Evolutionary conservation across 192 early-diverging fungal genomes (phyloP), one percentile per base, ranked within the genome.

Genomic region (Oehlia diaphana): DNA sequence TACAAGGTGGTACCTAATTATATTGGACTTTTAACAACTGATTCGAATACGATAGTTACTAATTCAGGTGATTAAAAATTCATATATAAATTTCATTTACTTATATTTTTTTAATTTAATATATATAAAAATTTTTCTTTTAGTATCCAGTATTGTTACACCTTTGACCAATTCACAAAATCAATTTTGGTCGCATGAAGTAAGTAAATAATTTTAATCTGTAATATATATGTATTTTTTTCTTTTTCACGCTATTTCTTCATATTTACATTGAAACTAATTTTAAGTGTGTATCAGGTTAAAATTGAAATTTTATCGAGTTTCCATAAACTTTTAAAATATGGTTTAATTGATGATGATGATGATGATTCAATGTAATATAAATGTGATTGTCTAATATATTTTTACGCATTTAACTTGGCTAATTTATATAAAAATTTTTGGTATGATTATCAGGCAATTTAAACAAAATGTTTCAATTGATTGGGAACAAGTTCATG

Each of bases 1-100:
- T 37, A 28, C 9, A 73, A 91, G 91, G 83, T 93, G 8, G 77
- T 90, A n/a, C 87, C 87, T 37, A 93, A 92, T 74, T 93, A 89
- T 74, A 79, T 92, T 9, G 89, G 87, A 16, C 65, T 92, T 61
- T 79, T 93, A 47, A 81, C 88, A 1, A 85, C 87, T 0, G 86
- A 90, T 50, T 84, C 89, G n/a, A 90, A 82, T n/a, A 47, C 44
- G 44, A 47, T 47, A 47, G 64, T 73, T 0, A 82, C 4, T 26
- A 70, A 21, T 44, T 42, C 65, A 31, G 65, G 65, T 67, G 26
- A 67, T 19, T 33, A 35, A 7, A 16, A 47, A 47, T 1, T 47
- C 1, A 47, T 12, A 9, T 44, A 4, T 35, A 33, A 16, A 26
- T n/a, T 23, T 2, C 64, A 16, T 14, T 31, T 0, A 53, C 16